These are phyloP conservation scores for Ampelocalamus luodianensis DNA, from an alignment of 176 grass and related monocot species.

Conservation along the genomic window DNA sequence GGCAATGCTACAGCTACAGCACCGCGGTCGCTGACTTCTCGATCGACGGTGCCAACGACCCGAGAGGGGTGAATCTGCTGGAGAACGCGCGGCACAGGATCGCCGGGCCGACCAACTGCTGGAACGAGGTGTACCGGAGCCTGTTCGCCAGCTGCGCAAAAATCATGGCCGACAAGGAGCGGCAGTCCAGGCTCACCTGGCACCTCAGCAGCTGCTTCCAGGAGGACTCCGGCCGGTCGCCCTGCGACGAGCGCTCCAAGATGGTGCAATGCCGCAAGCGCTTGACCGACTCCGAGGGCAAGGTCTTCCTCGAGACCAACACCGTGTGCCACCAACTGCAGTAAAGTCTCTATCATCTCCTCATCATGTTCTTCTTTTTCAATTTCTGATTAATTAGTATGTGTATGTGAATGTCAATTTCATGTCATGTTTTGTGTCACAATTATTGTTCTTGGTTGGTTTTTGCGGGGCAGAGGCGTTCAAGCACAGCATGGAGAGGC, in stretches of 20 bases:
- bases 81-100: slow-evolving; percentile 54
- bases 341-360: not conserved
- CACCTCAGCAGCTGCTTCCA: slow-evolving; percentile 77
- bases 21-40: slow-evolving; percentile 41
- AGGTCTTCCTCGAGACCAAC: slow-evolving; percentile 70
- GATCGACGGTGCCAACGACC: slow-evolving; percentile 30
- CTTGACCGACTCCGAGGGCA: slow-evolving; percentile 57
- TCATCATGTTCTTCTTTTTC: not conserved
- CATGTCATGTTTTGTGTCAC: not conserved
- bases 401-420: not conserved
- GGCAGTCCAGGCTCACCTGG: slow-evolving; percentile 60
- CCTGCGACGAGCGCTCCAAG: slow-evolving; percentile 35
- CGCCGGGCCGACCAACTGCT: slow-evolving; percentile 50
- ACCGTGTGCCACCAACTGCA: slow-evolving; percentile 79
- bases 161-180: slow-evolving; percentile 70
- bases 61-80: slow-evolving; percentile 47
- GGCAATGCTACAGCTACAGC: not conserved
- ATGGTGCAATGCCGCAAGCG: slow-evolving; percentile 66
- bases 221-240: slow-evolving; percentile 64
- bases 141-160: slow-evolving; percentile 67
- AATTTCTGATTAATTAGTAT: not conserved
- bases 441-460: not conserved
- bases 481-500: slow-evolving; percentile 68
- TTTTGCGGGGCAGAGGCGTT: slow-evolving; percentile 65
- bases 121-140: slow-evolving; percentile 60